A percentile compares a stretch with the other conserved stretches of the same genome.
These are phyloP conservation scores for Penicillium robsamsonii DNA, from an alignment of 495 filamentous ascomycete species.

Conservation along the genomic window DNA sequence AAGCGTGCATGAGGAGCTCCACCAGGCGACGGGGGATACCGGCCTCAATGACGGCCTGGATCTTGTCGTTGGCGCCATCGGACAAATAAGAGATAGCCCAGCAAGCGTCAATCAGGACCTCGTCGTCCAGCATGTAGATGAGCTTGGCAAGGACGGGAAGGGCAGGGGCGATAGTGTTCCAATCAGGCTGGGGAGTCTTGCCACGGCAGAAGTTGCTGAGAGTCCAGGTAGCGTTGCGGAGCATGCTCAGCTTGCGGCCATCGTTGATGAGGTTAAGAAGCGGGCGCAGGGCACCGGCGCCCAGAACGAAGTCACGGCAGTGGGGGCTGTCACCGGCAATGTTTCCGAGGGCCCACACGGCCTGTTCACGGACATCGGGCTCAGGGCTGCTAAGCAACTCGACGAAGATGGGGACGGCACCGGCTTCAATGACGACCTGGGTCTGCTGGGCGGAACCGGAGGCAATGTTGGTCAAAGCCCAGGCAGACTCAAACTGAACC, in stretches of 20 bases:
- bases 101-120: slow-evolving; percentile 98
- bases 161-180: slow-evolving; percentile 92
- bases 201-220: slow-evolving; percentile 99
- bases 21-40: slow-evolving; percentile 96
- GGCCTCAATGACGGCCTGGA: slow-evolving; percentile 98
- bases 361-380: slow-evolving; percentile 97
- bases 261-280: slow-evolving; percentile 87
- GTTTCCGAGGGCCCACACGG: slow-evolving; percentile 98
- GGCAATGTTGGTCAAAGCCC: slow-evolving; percentile 99
- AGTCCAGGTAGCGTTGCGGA: slow-evolving; percentile 98
- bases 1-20: slow-evolving; percentile 98
- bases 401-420: slow-evolving; percentile 97
- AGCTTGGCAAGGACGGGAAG: slow-evolving; percentile 96
- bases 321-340: slow-evolving; percentile 98
- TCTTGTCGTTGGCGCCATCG: slow-evolving; percentile 99
- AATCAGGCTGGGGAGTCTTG: slow-evolving; percentile 98
- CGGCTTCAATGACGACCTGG: slow-evolving; percentile 97
- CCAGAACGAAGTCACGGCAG: slow-evolving; percentile 93
- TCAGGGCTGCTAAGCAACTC: slow-evolving; percentile 93
- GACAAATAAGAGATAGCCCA: slow-evolving; percentile 99
- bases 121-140: slow-evolving; percentile 97
- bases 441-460: slow-evolving; percentile 96
- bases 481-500: slow-evolving; percentile 98
- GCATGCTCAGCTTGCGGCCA: slow-evolving; percentile 98
- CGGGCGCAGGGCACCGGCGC: slow-evolving; percentile 84